These are phyloP conservation scores for Nasturtium officinale DNA, from an alignment of 345 rosid species.

Conservation along the genomic window DNA sequence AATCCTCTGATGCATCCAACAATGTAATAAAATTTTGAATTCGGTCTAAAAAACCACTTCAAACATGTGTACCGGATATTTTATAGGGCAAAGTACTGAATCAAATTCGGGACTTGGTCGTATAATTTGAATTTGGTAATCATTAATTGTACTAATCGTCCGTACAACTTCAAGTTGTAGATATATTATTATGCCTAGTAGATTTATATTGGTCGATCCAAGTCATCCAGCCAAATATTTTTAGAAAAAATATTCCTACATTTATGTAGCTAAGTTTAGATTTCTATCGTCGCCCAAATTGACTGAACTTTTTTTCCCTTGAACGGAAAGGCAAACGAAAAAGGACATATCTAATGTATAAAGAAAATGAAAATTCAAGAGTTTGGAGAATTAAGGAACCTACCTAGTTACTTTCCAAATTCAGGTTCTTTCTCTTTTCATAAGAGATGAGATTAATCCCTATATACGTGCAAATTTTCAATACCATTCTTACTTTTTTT, in stretches of 20 bases:
- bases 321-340: slow-evolving; percentile 10
- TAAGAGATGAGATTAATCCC: not conserved
- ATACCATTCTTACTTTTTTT: not conserved
- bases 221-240: not conserved
- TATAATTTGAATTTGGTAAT: not conserved
- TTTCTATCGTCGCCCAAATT: slow-evolving; percentile 55
- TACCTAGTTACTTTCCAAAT: not conserved
- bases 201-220: not conserved
- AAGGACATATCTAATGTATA: slow-evolving; percentile 18
- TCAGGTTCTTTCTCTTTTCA: not conserved
- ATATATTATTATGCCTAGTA: not conserved
- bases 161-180: slow-evolving; percentile 3
- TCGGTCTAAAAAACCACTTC: too few species aligned
- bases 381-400: slow-evolving; percentile 6
- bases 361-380: slow-evolving; percentile 11
- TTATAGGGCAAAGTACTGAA: too few species aligned
- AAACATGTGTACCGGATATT: too few species aligned
- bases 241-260: not conserved
- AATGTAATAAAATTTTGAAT: too few species aligned
- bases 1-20: too few species aligned
- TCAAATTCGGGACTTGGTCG: too few species aligned
- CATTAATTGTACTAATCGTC: not conserved
- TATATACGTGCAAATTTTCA: not conserved
- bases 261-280: slow-evolving; percentile 8
- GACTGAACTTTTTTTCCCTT: slow-evolving; percentile 43